These are phyloP conservation scores for Protomyces inundatus DNA, from an alignment of 1,139 yeast genomes.

Conservation along the genomic window DNA sequence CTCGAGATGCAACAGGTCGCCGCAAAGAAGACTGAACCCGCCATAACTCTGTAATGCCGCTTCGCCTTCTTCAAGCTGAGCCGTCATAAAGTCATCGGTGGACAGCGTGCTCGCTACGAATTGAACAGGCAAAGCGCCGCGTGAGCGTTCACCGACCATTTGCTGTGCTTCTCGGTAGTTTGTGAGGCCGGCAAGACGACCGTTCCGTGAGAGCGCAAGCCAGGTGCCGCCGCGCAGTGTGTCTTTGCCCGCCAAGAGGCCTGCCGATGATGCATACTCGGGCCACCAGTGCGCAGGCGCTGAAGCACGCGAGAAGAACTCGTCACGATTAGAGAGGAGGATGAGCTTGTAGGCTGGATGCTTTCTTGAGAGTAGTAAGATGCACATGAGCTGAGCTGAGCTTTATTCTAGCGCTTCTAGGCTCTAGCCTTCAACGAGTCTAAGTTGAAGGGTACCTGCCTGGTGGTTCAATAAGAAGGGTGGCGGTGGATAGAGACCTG, in stretches of 20 bases:
- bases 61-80: constrained; percentile 40
- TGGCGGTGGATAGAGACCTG: too few relatives aligned
- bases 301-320: constrained; percentile 69
- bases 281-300: constrained; percentile 55
- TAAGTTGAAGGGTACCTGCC: too few relatives aligned
- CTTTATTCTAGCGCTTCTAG: too few relatives aligned
- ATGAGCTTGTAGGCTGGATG: constrained; percentile 49
- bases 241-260: constrained; percentile 67
- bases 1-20: constrained; percentile 43
- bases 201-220: constrained; percentile 67
- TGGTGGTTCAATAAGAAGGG: too few relatives aligned
- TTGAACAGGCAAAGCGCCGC: constrained; percentile 73
- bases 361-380: constrained; percentile 29
- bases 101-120: constrained; percentile 41
- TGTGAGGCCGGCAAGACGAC: constrained; percentile 67
- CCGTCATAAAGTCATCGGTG: constrained; percentile 45
- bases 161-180: constrained; percentile 52
- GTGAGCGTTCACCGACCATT: constrained; percentile 45
- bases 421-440: too few relatives aligned
- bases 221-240: constrained; percentile 83
- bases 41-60: constrained; percentile 44
- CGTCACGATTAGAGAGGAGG: constrained; percentile 79
- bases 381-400: constrained; percentile 28
- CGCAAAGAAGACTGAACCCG: constrained; percentile 79
- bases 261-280: constrained; percentile 31